Percentiles rank a stretch among this genome's conserved stretches.
These are phyloP conservation scores for Coemansia biformis DNA, from an alignment of 192 early-diverging fungal genomes.

Conservation along the genomic window DNA sequence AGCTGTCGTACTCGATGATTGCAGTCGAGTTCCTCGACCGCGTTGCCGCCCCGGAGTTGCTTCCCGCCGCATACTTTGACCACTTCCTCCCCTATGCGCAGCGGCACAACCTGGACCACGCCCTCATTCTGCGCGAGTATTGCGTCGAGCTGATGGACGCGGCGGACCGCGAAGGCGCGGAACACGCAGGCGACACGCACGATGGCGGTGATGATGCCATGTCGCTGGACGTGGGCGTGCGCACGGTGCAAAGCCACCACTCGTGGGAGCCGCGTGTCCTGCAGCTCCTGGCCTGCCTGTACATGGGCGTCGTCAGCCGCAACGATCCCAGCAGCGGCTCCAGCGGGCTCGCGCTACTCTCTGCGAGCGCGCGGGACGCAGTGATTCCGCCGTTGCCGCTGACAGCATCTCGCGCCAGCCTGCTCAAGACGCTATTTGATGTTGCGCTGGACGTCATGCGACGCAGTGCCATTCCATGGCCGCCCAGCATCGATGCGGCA, in stretches of 20 bases:
- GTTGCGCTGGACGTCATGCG: conserved; percentile 61
- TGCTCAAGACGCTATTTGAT: conserved; percentile 20
- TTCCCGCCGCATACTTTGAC: conserved; percentile 48
- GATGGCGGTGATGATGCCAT: not conserved
- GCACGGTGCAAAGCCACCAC: conserved; percentile 1
- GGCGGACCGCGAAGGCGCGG: conserved; percentile 5
- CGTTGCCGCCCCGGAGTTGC: conserved; percentile 55
- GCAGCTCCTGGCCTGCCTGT: conserved; percentile 46
- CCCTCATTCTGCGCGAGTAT: conserved; percentile 54
- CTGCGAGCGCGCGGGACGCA: not conserved
- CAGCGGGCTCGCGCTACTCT: not conserved
- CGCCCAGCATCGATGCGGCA: conserved; percentile 40
- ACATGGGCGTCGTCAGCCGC: conserved; percentile 1
- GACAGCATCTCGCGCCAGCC: conserved; percentile 9
- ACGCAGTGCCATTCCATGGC: conserved; percentile 63
- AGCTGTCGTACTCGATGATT: conserved; percentile 38
- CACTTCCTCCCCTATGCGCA: conserved; percentile 57
- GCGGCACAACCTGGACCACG: conserved; percentile 50
- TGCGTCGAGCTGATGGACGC: conserved; percentile 56
- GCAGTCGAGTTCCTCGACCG: conserved; percentile 60
- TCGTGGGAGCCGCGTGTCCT: conserved; percentile 60
- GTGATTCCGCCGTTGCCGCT: conserved; percentile 3
- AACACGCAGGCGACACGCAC: not conserved
- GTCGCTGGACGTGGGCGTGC: not conserved
- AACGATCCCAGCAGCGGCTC: not conserved